Evolutionary conservation across 176 grass and related monocot genomes (phyloP).

Genomic region (Chloris gayana): DNA sequence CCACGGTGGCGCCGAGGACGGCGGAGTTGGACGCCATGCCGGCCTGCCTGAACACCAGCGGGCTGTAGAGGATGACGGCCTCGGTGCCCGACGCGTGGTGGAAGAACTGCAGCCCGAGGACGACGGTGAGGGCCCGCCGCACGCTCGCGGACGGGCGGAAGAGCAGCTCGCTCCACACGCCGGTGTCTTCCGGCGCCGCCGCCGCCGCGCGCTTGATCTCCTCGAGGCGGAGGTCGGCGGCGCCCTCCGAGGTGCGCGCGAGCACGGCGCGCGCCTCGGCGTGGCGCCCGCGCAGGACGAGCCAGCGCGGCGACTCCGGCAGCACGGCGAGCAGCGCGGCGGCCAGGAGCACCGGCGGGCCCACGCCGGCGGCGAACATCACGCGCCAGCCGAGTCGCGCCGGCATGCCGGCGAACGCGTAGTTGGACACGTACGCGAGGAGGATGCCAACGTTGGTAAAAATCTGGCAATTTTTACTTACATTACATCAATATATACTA

Average conservation of each 20-base stretch:
- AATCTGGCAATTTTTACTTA: too few species aligned
- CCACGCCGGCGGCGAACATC: constrained; percentile 37
- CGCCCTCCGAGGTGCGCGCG: constrained; percentile 21
- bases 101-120: constrained; percentile 36
- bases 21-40: constrained; percentile 33
- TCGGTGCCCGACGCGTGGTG: constrained; percentile 51
- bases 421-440: constrained; percentile 48
- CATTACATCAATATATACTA: too few species aligned
- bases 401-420: constrained; percentile 41
- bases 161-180: neutral
- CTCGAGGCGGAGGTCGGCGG: constrained; percentile 37
- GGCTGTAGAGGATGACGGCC: constrained; percentile 51
- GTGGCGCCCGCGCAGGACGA: constrained; percentile 58
- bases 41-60: constrained; percentile 42
- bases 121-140: constrained; percentile 31
- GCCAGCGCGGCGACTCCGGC: constrained; percentile 85
- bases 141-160: neutral
- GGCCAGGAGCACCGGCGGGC: constrained; percentile 36
- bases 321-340: constrained; percentile 50
- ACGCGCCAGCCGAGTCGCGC: constrained; percentile 48
- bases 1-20: constrained; percentile 33
- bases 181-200: neutral
- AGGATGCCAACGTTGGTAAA: constrained; percentile 39
- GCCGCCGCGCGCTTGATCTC: constrained; percentile 36
- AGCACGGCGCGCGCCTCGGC: constrained; percentile 47